A percentile compares a stretch with the other conserved stretches of the same genome.
Conservation (phyloP, 129 eudicot species). For the Saposhnikovia divaricata region DNA sequence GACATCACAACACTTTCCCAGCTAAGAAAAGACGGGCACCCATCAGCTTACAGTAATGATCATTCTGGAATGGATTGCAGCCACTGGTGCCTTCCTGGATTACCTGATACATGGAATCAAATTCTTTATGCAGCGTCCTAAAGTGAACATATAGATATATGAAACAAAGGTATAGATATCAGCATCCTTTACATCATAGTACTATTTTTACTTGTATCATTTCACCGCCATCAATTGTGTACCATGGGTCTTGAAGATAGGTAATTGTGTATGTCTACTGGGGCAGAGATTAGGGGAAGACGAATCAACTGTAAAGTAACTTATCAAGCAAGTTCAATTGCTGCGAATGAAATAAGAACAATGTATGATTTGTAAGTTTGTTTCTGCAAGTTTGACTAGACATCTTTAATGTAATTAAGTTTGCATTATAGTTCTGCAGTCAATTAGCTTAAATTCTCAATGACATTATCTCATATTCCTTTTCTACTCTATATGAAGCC, state of each 20-base stretch:
- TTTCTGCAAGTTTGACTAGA: background rate
- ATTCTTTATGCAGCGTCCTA: conserved; percentile 45
- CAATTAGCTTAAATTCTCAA: background rate
- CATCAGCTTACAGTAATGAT: conserved; percentile 37
- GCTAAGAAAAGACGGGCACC: conserved; percentile 54
- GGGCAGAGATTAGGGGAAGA: conserved; percentile 8
- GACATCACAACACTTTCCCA: conserved; percentile 54
- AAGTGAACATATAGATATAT: conserved; percentile 16
- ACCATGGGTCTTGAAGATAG: conserved; percentile 4
- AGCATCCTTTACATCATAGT: background rate
- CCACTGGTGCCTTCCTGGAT: conserved; percentile 68
- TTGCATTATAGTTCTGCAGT: background rate
- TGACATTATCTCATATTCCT: background rate
- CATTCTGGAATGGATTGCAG: conserved; percentile 47
- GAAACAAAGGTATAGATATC: background rate
- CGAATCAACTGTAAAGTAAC: conserved; percentile 15
- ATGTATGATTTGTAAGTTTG: background rate
- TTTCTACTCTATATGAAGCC: background rate
- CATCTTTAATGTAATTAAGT: background rate
- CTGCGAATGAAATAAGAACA: conserved; percentile 6
- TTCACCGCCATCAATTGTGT: background rate
- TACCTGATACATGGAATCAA: conserved; percentile 68
- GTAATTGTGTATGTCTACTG: background rate
- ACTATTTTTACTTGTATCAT: background rate
- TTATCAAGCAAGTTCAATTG: conserved; percentile 10